Conservation (phyloP, 164 flowering plant genomes). For the Magnolia sinica region DNA sequence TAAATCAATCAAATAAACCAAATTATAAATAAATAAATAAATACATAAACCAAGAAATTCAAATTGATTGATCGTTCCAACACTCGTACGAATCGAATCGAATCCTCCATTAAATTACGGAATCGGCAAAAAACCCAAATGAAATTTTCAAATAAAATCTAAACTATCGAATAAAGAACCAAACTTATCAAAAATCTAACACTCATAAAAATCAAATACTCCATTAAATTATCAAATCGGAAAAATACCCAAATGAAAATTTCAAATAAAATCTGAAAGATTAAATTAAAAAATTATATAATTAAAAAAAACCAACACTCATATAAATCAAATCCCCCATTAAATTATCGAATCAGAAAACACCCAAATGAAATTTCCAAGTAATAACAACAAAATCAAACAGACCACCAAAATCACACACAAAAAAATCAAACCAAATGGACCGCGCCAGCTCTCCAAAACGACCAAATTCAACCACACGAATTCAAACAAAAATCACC, state of each 20-base stretch:
- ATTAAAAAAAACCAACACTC: not conserved
- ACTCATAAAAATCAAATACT: not conserved
- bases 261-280: not conserved
- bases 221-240: not conserved
- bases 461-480: not conserved
- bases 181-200: not conserved
- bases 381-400: not conserved
- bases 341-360: not conserved
- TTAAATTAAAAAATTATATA: too few species aligned
- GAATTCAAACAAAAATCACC: not conserved
- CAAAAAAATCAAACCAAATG: not conserved
- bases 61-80: not conserved
- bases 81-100: not conserved
- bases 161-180: too few species aligned
- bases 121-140: not conserved
- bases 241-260: not conserved
- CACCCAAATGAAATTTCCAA: not conserved
- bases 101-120: not conserved
- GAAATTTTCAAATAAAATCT: not conserved
- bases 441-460: not conserved
- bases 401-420: not conserved
- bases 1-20: slow-evolving; percentile 1
- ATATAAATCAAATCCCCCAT: not conserved
- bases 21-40: not conserved
- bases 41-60: not conserved